Evolutionary conservation across 805 yeast species (phyloP).

Genomic region (Yamadazyma laniorum): DNA sequence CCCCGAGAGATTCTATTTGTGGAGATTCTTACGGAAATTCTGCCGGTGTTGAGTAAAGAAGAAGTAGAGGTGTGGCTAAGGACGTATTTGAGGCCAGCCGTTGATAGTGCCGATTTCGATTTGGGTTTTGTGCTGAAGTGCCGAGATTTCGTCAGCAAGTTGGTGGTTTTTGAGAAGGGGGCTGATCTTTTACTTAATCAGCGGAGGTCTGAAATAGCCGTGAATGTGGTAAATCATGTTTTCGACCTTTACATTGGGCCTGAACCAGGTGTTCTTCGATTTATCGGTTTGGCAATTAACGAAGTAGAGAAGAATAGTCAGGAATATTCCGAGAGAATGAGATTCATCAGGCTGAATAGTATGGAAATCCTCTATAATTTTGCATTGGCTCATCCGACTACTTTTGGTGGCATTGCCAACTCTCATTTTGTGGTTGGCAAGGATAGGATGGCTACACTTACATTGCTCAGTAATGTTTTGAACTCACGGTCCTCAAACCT

Average conservation of each 20-base stretch:
- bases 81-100: constrained; percentile 47
- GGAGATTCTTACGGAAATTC: constrained; percentile 33
- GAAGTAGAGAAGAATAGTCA: constrained; percentile 25
- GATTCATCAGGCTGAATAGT: constrained; percentile 49
- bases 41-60: constrained; percentile 28
- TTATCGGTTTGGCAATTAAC: constrained; percentile 6
- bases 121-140: constrained; percentile 34
- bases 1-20: constrained; percentile 38
- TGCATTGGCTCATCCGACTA: constrained; percentile 37
- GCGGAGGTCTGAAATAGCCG: constrained; percentile 21
- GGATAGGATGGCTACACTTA: constrained; percentile 37
- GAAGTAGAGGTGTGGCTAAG: constrained; percentile 49
- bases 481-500: constrained; percentile 25
- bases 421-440: constrained; percentile 29
- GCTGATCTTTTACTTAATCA: constrained; percentile 21
- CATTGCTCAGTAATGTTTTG: constrained; percentile 34
- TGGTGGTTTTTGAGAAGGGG: constrained; percentile 17
- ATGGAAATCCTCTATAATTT: constrained; percentile 38
- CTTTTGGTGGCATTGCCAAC: constrained; percentile 38
- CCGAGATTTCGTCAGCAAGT: constrained; percentile 24
- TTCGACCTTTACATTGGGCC: constrained; percentile 25
- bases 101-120: constrained; percentile 58
- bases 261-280: constrained; percentile 3
- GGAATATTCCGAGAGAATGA: constrained; percentile 44
- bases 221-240: constrained; percentile 22